These are phyloP conservation scores for Blastomyces silverae DNA, from an alignment of 2,329 filamentous ascomycete genomes.

Conservation along the genomic window DNA sequence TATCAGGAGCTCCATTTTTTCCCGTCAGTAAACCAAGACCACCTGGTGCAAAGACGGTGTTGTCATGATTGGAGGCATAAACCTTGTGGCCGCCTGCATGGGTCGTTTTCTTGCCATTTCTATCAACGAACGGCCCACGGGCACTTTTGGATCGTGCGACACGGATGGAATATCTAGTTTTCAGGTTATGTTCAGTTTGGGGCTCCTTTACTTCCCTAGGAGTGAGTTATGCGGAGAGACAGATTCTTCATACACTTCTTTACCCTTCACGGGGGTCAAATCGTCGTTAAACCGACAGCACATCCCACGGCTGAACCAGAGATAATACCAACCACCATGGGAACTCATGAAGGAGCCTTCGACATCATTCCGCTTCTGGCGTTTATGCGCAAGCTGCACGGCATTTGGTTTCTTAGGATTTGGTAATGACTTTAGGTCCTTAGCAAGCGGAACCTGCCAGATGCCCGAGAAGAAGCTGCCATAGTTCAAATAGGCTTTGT, in stretches of 20 bases:
- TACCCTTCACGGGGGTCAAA: neutral
- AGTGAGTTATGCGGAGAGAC: neutral
- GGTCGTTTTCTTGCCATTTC: constrained; percentile 24
- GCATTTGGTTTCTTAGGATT: constrained; percentile 24
- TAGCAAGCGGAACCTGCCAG: constrained; percentile 32
- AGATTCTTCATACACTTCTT: neutral
- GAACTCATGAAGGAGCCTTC: constrained; percentile 37
- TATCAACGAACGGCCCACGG: constrained; percentile 34
- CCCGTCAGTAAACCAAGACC: constrained; percentile 32
- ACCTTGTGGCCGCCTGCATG: constrained; percentile 31
- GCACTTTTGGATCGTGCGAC: constrained; percentile 33
- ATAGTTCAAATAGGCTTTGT: constrained; percentile 30
- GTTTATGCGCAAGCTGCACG: constrained; percentile 28
- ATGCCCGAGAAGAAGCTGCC: constrained; percentile 36
- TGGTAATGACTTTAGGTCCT: constrained; percentile 29
- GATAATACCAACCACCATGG: constrained; percentile 33
- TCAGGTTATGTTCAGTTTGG: neutral
- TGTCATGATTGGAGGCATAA: constrained; percentile 36
- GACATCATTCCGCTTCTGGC: constrained; percentile 24
- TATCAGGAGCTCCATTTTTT: constrained; percentile 26
- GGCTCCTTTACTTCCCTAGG: neutral
- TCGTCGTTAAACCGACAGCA: constrained; percentile 31
- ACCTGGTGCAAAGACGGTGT: constrained; percentile 35
- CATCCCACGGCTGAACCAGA: constrained; percentile 37
- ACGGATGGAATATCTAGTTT: constrained; percentile 30